Evolutionary conservation across 2,329 filamentous ascomycete species (phyloP), one percentile per base, ranked within the genome.

Genomic region (Fusarium tjaetaba): DNA sequence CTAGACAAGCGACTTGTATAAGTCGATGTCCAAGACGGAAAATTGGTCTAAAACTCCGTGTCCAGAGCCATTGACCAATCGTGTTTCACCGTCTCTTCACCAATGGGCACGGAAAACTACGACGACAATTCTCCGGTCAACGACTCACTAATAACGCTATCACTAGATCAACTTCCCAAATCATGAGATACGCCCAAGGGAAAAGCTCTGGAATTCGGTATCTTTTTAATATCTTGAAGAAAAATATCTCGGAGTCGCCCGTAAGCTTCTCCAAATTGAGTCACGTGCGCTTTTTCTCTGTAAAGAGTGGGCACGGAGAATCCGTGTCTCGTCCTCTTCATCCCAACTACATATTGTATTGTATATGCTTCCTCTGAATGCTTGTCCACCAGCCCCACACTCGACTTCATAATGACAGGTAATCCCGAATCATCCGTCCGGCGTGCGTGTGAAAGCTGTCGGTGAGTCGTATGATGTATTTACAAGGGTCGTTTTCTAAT

Each of bases 41-140:
- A 71, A 57, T 14, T 71, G 48, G 6, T 24, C 14, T 46, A 73
- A 71, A 61, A 46, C 32, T 60, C 71, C 71, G 70, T 46, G 56
- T 41, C 24, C 13, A 46, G 51, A 49, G 32, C 14, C 39, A 71
- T 61, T 71, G 70, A 48, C 71, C 71, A 73, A 73, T 73, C 28
- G 66, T 68, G 14, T 68, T 63, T 71, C 24, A 73, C 39, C 26
- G 39, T 45, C 39, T 65, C 14, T 7, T 11, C 5, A n/a, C 28
- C 34, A 38, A 57, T 36, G 70, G 71, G 71, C n/a, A 73, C 71
- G 71, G 71, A 58, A 28, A 71, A 70, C 39, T 70, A 70, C 4
- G 6, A 22, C 13, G 16, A 36, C 32, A 63, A 49, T 58, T 65
- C 42, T 49, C 48, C 49, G 26, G 16, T 11, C 20, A 34, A 32